Percentiles rank a stretch among this genome's conserved stretches.
phyloP scores from a whole-genome alignment of 345 rosid species.

The Cardamine chenopodiifolia region DNA sequence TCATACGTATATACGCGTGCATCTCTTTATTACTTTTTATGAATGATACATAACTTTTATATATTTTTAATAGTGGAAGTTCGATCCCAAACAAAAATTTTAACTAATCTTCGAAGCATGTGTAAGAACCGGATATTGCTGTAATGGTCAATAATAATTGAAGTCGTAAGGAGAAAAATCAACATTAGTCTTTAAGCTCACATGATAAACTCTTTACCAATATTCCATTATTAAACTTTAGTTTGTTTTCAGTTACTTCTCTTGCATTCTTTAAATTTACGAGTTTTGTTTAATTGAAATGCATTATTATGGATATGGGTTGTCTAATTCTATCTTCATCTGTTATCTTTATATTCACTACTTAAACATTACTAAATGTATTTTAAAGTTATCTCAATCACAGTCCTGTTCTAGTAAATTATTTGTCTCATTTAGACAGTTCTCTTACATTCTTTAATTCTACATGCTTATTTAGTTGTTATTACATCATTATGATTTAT shows the following conservation, averaged over 20 bases:
- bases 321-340: not conserved
- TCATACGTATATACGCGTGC: constrained; percentile 29
- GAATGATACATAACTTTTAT: not conserved
- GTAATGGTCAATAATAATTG: not conserved
- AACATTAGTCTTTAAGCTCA: not conserved
- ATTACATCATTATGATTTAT: not conserved
- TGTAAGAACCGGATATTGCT: not conserved
- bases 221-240: not conserved
- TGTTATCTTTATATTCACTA: not conserved
- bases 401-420: not conserved
- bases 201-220: not conserved
- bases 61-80: not conserved
- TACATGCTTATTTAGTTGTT: not conserved
- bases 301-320: not conserved
- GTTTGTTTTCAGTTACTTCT: not conserved
- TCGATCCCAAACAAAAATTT: not conserved
- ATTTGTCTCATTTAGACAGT: not conserved
- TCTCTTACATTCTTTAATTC: not conserved
- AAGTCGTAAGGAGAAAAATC: too few relatives aligned
- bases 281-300: not conserved
- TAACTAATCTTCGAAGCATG: not conserved
- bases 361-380: not conserved
- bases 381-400: not conserved
- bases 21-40: constrained; percentile 9
- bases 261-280: not conserved